These are phyloP conservation scores for Clitopilus hobsonii DNA, from an alignment of 768 basidiomycete species.

Conservation along the genomic window DNA sequence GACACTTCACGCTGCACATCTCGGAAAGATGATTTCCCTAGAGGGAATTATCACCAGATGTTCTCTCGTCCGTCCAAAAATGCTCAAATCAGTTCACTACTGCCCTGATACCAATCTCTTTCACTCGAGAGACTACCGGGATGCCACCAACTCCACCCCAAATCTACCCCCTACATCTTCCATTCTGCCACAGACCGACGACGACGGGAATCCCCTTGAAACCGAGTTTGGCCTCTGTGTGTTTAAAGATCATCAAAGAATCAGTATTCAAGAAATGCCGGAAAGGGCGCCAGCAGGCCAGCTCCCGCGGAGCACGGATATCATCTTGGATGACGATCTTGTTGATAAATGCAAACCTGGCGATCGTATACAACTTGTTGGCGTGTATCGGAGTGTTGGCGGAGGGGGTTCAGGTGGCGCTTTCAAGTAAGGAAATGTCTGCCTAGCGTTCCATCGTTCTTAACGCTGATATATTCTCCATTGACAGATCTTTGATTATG, in stretches of 20 bases:
- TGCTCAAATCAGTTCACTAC: slow-evolving; percentile 95
- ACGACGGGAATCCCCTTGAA: slow-evolving; percentile 80
- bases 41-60: slow-evolving; percentile 99
- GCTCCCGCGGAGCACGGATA: slow-evolving; percentile 92
- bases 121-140: slow-evolving; percentile 87
- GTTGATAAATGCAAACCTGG: slow-evolving; percentile 98
- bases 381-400: slow-evolving; percentile 90
- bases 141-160: slow-evolving; percentile 83
- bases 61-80: slow-evolving; percentile 96
- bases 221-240: slow-evolving; percentile 91
- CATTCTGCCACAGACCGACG: slow-evolving; percentile 87
- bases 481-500: slow-evolving; percentile 77
- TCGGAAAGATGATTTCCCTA: slow-evolving; percentile 94
- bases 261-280: slow-evolving; percentile 99
- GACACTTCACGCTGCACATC: slow-evolving; percentile 80
- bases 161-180: slow-evolving; percentile 83
- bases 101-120: slow-evolving; percentile 84
- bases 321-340: slow-evolving; percentile 92
- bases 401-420: slow-evolving; percentile 77
- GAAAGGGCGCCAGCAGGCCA: slow-evolving; percentile 98
- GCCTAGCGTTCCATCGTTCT: slow-evolving; percentile 8
- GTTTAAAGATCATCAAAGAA: slow-evolving; percentile 95
- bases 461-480: slow-evolving; percentile 9
- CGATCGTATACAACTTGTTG: slow-evolving; percentile 94
- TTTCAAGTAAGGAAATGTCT: slow-evolving; percentile 79